Base-by-base conservation (phyloP, 1,139 yeast genomes). In the Kurtzmaniella quercitrusa region DNA sequence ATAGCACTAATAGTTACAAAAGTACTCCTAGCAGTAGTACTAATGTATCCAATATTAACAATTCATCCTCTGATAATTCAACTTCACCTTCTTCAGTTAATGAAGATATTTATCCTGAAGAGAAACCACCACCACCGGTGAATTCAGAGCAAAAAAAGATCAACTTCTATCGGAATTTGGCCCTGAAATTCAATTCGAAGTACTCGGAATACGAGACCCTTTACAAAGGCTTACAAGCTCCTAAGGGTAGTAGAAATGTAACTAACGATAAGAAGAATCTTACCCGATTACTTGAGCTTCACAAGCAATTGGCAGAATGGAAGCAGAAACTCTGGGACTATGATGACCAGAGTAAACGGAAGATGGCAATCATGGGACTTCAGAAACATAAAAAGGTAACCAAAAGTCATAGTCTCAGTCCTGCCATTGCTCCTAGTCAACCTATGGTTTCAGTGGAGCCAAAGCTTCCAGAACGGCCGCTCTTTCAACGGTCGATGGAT, bases 191-290 rank as follows among this genome's bases (percentile, higher is more conserved):
- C 55, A 62, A 62, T 43, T 37, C 47, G 42, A 65, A 64, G 52
- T 73, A 73, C 53, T 58, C 60, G 41, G 76, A 72, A 49, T 73
- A 73, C 52, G 67, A 65, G 41, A 43, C 49, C 7, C 54, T 72
- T 31, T 70, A 73, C 54, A 52, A 50, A 23, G 41, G 48, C 17
- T 50, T 68, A 40, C 45, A 50, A 36, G 46, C 54, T 4, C 25
- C 46, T 6, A 29, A 25, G 27, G 39, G 41, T 19, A 12, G 9
- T n/a, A 37, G 36, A 12, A 15, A 14, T 15, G 6, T 23, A 3
- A 18, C 40, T 14, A 49, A 50, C 16, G 50, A 54, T 25, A 60
- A 60, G 43, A 56, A 54, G 45, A 51, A 58, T 34, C 48, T 69
- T 31, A 53, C 55, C 40, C 60, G 56, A 49, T 53, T 69, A 43